phyloP scores from a whole-genome alignment of 73 alveolate genomes.

The Paramecium caudatum region DNA sequence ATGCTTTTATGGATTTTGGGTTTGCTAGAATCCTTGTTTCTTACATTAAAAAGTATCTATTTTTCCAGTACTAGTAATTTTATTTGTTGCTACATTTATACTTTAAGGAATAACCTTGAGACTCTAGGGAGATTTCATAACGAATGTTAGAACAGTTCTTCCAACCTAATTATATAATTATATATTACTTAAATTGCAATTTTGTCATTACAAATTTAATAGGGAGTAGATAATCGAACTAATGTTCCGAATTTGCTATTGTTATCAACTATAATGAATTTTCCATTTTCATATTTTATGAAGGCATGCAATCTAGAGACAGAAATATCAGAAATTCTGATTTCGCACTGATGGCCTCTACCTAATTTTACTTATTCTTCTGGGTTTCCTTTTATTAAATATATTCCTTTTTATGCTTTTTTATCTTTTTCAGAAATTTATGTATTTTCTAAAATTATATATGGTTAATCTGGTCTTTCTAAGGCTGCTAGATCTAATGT shows the following conservation, averaged over 20 bases:
- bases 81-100: too few species aligned
- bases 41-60: too few species aligned
- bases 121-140: constrained; percentile 58
- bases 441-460: constrained; percentile 82
- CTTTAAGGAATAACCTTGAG: too few species aligned
- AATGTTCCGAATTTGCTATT: constrained; percentile 78
- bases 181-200: constrained; percentile 60
- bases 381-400: constrained; percentile 79
- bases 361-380: constrained; percentile 77
- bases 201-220: constrained; percentile 65
- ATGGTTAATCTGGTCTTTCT: constrained; percentile 83
- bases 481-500: constrained; percentile 81
- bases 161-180: constrained; percentile 58
- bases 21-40: too few species aligned
- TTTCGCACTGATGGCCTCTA: constrained; percentile 89
- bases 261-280: constrained; percentile 72
- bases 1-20: too few species aligned
- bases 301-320: constrained; percentile 84
- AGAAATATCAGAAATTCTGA: constrained; percentile 84
- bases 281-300: constrained; percentile 72
- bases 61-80: too few species aligned
- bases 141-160: constrained; percentile 77
- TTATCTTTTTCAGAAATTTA: constrained; percentile 77
- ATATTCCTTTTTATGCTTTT: constrained; percentile 81
- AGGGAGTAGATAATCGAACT: constrained; percentile 55